Evolutionary conservation across 2,329 filamentous ascomycete genomes (phyloP), one percentile per base, ranked within the genome.

Genomic region (Cercospora zeae-maydis): DNA sequence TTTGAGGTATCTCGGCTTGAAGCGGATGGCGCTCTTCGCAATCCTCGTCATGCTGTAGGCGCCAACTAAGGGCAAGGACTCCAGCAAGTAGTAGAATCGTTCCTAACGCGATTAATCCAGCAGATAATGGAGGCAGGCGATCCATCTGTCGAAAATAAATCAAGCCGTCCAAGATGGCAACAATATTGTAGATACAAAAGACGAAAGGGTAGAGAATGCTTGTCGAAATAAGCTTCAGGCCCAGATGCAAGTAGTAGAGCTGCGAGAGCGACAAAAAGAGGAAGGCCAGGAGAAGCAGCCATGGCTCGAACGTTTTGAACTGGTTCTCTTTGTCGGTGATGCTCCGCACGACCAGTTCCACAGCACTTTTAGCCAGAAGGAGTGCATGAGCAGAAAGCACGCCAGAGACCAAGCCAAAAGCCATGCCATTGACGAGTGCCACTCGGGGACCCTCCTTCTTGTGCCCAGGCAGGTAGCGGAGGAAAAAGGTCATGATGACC

Each of bases 121-220:
- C 93, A 72, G 91, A 88, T 2, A 95, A 78, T 0, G 86, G 82
- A 14, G 88, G 87, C 66, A 99, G 86, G 61, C 90, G 84, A 67
- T 92, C 88, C 58, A 89, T 90, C 77, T 99, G 95, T 71, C 89
- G 85, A 79, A 98, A 99, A 78, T 98, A 99, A 71, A 99, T 96
- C 69, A 99, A 83, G 33, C 95, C 95, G 77, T 99, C 95, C 69
- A 98, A 82, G 70, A 99, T 99, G 68, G 95, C 95, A 73, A 98
- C 93, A 73, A 99, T 96, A 82, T 99, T 99, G 83, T 98, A 99
- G 67, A 98, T 87, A 82, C 95, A 99, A 78, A 99, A 99, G 39
- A 98, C 93, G 70, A 98, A 88, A 4, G 95, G 95, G 77, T 99
- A 99, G 69, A 99, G 83, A 65, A 98, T 89, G 72, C 92, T 96